A percentile compares a stretch with the other conserved stretches of the same genome.
Conservation (phyloP, 106 monocot genomes). For the Xerophyta viscosa region DNA sequence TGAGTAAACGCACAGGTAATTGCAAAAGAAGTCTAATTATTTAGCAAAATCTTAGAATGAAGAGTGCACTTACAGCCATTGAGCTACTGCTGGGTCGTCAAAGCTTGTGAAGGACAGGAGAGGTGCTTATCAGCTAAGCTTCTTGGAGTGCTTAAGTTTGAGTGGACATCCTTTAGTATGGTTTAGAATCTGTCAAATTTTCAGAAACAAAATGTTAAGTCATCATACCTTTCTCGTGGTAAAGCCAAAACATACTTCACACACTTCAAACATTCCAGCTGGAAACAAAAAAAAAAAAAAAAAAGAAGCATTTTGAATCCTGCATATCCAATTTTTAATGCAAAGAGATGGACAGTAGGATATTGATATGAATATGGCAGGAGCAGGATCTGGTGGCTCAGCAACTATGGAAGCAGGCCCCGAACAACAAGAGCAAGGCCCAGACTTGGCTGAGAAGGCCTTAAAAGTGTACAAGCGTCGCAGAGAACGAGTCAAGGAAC, state of each 20-base stretch:
- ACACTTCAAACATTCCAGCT: neutral
- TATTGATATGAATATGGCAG: neutral
- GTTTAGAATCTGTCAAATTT: neutral
- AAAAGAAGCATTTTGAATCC: neutral
- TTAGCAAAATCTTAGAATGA: neutral
- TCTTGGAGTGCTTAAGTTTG: neutral
- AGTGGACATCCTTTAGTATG: constrained; percentile 6
- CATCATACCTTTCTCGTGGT: neutral
- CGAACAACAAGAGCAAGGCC: too few relatives aligned
- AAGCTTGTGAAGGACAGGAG: constrained; percentile 3
- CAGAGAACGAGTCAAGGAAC: too few relatives aligned
- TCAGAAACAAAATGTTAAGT: neutral
- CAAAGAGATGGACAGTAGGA: neutral
- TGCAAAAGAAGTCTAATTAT: neutral
- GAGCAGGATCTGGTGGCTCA: too few relatives aligned
- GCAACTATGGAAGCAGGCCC: too few relatives aligned
- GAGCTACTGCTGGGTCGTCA: neutral
- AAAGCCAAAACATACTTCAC: constrained; percentile 2
- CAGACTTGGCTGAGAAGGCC: too few relatives aligned
- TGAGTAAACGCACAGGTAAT: too few relatives aligned
- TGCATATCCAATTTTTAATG: neutral
- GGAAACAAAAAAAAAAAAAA: neutral
- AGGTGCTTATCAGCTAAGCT: too few relatives aligned
- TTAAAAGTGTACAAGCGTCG: too few relatives aligned
- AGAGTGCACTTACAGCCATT: constrained; percentile 9